Base-by-base conservation (phyloP, 257 asterid genomes). In the Lavandula angustifolia region DNA sequence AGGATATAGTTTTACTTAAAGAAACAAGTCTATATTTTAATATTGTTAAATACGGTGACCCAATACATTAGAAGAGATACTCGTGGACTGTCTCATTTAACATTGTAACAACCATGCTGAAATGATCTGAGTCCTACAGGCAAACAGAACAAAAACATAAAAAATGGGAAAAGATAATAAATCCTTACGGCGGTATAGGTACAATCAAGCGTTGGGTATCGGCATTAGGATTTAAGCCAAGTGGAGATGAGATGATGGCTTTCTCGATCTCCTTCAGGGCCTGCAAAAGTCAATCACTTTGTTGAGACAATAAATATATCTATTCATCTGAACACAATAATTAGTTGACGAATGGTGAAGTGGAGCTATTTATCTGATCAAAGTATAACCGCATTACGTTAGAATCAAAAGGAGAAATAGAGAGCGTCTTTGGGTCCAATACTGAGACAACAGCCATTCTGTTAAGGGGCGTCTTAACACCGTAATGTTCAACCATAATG, bases 361-460 rank as follows among this genome's bases (percentile, higher is more conserved):
- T 14, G 58, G 32, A 43, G 43, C 35, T 41, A 27, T 46, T n/a
- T 40, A 35, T 42, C 69, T 16, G 42, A 35, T 46, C 50, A 57
- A 66, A 67, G 66, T 64, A 68, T 66, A 12, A 60, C 54, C 27
- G 67, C 58, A 76, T 83, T 85, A 92, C 96, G 74, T 76, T 84
- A 68, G 97, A 84, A 80, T 92, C 97, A 56, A 76, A 87, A 3
- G 97, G 97, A 72, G 91, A 80, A 64, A 92, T 84, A 0, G 95
- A 83, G 42, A 92, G 84, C 38, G 99, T 92, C 77, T 85, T 92
- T 1, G 96, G 60, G 75, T 92, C 99, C 60, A 88, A 78, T 46
- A 87, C 97, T 14, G 97, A 92, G 70, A 92, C 94, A 44, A 79
- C 88, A 22, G 99, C 97, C 79, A 92, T 84, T 85, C 99, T 81